Evolutionary conservation across 2,329 filamentous ascomycete genomes (phyloP), one percentile per base, ranked within the genome.

Genomic region (Fusarium sp.): DNA sequence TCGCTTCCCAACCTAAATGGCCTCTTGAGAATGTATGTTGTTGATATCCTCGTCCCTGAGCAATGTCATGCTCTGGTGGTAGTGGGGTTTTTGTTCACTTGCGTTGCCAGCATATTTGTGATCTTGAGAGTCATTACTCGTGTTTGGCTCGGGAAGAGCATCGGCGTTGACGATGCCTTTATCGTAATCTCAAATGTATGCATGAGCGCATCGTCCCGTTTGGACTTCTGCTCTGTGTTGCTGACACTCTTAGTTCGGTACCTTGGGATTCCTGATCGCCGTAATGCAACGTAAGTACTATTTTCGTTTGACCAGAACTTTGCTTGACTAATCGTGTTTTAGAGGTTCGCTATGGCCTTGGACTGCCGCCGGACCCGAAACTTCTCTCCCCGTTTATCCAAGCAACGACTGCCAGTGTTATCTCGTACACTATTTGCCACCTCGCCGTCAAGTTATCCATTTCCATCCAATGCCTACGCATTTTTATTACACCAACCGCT

Each of bases 341-440:
- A 55, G 52, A 56, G 17, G 5, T 56, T 24, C n/a, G 14, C 7
- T 49, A 39, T 9, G 52, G 52, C 4, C 43, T 56, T 5, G 43
- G 52, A 2, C 14, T 39, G 11, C 24, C 52, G 2, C 18, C 52
- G 10, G 36, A 39, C 3, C 43, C 52, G 2, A n/a, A 31, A 13
- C 11, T 20, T 1, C 24, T 56, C n/a, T 49, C 52, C 1, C 11
- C 33, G 1, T n/a, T 50, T 5, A 50, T 50, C 5, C 53, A 50
- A 50, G 44, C 53, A 4, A 56, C 52, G 2, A 49, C 33, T 2
- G 44, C 53, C 6, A 56, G 44, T 11, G 44, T 50, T 1, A 56
- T 50, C 24, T 56, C 53, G 1, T 56, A 56, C 15, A 56, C 44
- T 1, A 22, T 56, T 10, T 56, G 43, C 10, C 52, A 56, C 2